These are phyloP conservation scores for Boletus reticulatus DNA, from an alignment of 768 basidiomycete genomes.

Conservation along the genomic window DNA sequence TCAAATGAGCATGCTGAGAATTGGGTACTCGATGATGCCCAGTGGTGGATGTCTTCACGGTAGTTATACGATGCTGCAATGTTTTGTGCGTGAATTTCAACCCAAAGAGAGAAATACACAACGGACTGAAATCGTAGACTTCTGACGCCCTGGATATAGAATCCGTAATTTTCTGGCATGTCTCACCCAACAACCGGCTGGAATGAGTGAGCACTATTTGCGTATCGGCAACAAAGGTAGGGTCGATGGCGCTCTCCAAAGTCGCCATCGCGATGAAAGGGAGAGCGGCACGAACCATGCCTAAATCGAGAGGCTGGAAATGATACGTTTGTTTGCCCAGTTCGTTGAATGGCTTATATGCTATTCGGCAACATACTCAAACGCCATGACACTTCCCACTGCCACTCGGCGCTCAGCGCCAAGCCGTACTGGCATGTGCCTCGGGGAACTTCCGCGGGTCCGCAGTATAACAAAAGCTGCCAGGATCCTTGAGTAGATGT, in stretches of 20 bases:
- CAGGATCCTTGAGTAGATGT: no score
- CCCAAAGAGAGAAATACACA: not conserved
- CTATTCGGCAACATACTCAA: no score
- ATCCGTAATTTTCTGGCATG: not conserved
- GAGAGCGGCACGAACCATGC: not conserved
- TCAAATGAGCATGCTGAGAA: conserved; percentile 53
- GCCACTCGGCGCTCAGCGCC: not conserved
- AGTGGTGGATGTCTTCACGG: conserved; percentile 44
- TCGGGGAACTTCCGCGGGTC: not conserved
- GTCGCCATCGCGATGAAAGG: not conserved
- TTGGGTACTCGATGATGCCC: conserved; percentile 49
- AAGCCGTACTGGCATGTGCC: not conserved
- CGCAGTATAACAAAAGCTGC: no score
- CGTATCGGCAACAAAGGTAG: not conserved
- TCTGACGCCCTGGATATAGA: conserved; percentile 7
- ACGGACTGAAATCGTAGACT: conserved; percentile 3
- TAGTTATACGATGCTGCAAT: conserved; percentile 33
- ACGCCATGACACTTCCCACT: no score
- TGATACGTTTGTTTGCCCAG: no score
- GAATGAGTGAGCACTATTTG: not conserved
- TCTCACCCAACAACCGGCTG: not conserved
- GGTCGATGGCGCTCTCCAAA: not conserved
- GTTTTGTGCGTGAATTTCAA: not conserved
- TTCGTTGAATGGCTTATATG: not conserved
- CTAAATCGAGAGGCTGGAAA: not conserved